These are phyloP conservation scores for Tolypocladium tundrense DNA, from an alignment of 2,329 filamentous ascomycete species.

Conservation along the genomic window DNA sequence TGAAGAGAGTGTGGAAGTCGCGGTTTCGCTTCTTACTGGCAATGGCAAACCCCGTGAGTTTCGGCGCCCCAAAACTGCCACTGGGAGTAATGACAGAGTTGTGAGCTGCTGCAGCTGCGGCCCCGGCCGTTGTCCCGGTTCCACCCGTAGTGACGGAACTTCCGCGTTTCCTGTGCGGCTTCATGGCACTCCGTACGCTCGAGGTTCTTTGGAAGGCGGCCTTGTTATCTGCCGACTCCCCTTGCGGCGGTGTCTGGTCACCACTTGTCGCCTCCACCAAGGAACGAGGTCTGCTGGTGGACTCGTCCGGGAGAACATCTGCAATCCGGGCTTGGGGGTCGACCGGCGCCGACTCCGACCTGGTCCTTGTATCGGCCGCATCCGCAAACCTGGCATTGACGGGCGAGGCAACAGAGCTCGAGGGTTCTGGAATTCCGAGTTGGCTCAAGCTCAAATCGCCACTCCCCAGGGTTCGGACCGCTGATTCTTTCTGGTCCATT, in stretches of 20 bases:
- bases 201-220: slow-evolving; percentile 49
- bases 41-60: slow-evolving; percentile 88
- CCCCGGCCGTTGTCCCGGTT: slow-evolving; percentile 45
- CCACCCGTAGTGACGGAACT: slow-evolving; percentile 64
- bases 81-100: slow-evolving; percentile 57
- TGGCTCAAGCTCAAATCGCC: slow-evolving; percentile 86
- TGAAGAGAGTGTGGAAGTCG: slow-evolving; percentile 88
- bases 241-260: slow-evolving; percentile 53
- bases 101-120: slow-evolving; percentile 61
- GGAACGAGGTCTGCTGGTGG: slow-evolving; percentile 34
- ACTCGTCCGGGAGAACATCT: slow-evolving; percentile 22
- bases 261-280: slow-evolving; percentile 38
- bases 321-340: slow-evolving; percentile 24
- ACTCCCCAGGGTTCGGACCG: slow-evolving; percentile 78
- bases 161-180: slow-evolving; percentile 62
- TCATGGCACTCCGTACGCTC: slow-evolving; percentile 55
- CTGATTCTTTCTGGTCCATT: slow-evolving; percentile 55
- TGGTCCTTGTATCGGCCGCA: slow-evolving; percentile 30
- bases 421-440: slow-evolving; percentile 63
- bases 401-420: slow-evolving; percentile 43
- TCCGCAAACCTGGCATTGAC: slow-evolving; percentile 46
- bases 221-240: slow-evolving; percentile 56
- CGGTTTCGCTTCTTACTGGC: slow-evolving; percentile 93
- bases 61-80: slow-evolving; percentile 50
- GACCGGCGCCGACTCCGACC: slow-evolving; percentile 50